Conservation (phyloP, 805 yeast genomes). For the Nakazawaea anatomiae region DNA sequence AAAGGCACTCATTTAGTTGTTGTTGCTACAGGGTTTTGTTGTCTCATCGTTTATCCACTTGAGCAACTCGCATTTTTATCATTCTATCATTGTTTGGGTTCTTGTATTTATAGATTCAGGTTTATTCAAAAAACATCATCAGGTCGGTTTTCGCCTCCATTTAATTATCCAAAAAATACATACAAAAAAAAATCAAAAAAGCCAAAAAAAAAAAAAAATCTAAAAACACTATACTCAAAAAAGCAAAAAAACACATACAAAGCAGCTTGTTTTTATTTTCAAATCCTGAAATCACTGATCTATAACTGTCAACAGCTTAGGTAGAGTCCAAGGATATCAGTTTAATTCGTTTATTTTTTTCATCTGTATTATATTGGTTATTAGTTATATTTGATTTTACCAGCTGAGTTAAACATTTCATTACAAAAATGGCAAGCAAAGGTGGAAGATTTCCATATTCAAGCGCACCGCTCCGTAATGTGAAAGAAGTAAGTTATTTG, state of each 20-base stretch:
- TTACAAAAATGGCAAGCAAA: constrained; percentile 8
- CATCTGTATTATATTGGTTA: constrained; percentile 3
- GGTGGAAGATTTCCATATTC: constrained; percentile 70
- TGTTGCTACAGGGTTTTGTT: constrained; percentile 13
- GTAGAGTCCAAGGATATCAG: neutral
- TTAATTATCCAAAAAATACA: neutral
- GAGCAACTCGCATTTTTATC: neutral
- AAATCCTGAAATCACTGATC: neutral
- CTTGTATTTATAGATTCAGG: constrained; percentile 5
- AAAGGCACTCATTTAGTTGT: constrained; percentile 18
- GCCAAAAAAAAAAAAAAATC: neutral
- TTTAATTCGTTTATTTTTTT: neutral
- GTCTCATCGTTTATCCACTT: neutral
- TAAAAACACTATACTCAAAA: neutral
- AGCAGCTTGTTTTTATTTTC: neutral
- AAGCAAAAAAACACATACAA: neutral
- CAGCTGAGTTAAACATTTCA: neutral
- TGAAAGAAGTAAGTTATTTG: constrained; percentile 72
- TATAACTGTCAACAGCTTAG: neutral
- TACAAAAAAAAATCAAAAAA: neutral
- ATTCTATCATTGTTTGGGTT: constrained; percentile 4
- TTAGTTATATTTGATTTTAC: neutral
- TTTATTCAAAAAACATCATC: neutral
- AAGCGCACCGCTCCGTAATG: constrained; percentile 96
- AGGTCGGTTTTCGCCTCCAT: neutral